Conservation (phyloP, 1,284 basidiomycete species). For the Hymenochaete sp. region DNA sequence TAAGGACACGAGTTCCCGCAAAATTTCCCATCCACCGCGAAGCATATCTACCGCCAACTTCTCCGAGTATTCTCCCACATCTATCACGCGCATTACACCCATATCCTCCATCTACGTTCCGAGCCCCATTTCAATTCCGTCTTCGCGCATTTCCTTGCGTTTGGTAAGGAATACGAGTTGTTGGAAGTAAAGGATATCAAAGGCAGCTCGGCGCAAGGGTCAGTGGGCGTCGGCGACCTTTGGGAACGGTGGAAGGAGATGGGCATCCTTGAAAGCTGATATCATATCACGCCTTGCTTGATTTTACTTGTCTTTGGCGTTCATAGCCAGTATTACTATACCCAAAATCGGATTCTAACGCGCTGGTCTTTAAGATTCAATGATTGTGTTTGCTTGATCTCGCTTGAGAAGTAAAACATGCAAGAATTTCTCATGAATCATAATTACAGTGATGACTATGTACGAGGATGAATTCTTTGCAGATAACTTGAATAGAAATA, state of each 20-base stretch:
- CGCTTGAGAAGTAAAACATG: too few relatives aligned
- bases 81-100: slow-evolving; percentile 90
- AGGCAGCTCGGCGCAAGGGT: slow-evolving; percentile 45
- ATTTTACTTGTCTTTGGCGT: neutral
- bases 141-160: slow-evolving; percentile 94
- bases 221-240: slow-evolving; percentile 74
- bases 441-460: too few relatives aligned
- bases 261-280: slow-evolving; percentile 49
- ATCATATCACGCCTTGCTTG: neutral
- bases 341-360: too few relatives aligned
- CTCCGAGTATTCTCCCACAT: slow-evolving; percentile 97
- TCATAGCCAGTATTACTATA: too few relatives aligned
- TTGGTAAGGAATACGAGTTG: slow-evolving; percentile 88
- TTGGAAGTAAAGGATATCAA: slow-evolving; percentile 86
- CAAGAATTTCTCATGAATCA: too few relatives aligned
- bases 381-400: too few relatives aligned
- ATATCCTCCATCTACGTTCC: slow-evolving; percentile 88
- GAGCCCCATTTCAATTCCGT: slow-evolving; percentile 98
- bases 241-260: slow-evolving; percentile 88
- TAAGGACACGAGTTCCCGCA: slow-evolving; percentile 86
- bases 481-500: too few relatives aligned
- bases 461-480: too few relatives aligned
- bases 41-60: slow-evolving; percentile 95
- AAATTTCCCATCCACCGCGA: slow-evolving; percentile 85
- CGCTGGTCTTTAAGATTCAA: too few relatives aligned